Base-by-base conservation (phyloP, 2,329 filamentous ascomycete species). In the Colletotrichum eleusines region DNA sequence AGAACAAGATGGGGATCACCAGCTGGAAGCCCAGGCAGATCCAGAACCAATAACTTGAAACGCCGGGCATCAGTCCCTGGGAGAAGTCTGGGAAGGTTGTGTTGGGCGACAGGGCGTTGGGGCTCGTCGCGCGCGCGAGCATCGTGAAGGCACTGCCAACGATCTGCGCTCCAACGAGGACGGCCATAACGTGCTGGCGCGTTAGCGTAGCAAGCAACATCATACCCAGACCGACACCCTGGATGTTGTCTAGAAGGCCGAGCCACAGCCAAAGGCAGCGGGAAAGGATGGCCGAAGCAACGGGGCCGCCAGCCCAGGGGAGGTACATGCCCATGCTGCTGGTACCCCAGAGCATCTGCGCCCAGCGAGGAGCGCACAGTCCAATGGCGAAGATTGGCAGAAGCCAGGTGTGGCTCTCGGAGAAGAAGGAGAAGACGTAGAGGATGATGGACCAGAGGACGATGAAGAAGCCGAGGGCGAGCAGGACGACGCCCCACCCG, bases 211-310 rank as follows among this genome's bases (percentile, higher is more conserved):
- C 88, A 51, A 92, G 79, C 5, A 92, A 81, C 62, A 92, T 88
- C 89, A 91, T 92, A 64, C 90, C 90, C 65, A 92, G 87, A 2
- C 90, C 90, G 2, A 91, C 86, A 48, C 89, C 89, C 77, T 92
- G 90, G 8, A 92, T 80, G 12, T 88, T 84, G 74, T 92, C 90
- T 12, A 92, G 81, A 5, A 91, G 84, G 50, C 90, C 90, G 0
- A 92, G 85, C 89, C 90, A 92, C 14, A 72, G 57, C 69, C 69
- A 72, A 8, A 92, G 83, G 90, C 90, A 92, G 83, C 2, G 87
- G 87, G 11, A 89, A 78, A 0, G 91, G 77, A 0, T 90, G 88
- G 3, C 86, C 85, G 9, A 84, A 82, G 0, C 87, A 78, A 23
- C 86, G 85, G 2, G 81, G 80, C 48, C 65, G 23, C 87, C 87